These are phyloP conservation scores for Astrothelium subdiscretum DNA, from an alignment of 495 filamentous ascomycete species.

Conservation along the genomic window DNA sequence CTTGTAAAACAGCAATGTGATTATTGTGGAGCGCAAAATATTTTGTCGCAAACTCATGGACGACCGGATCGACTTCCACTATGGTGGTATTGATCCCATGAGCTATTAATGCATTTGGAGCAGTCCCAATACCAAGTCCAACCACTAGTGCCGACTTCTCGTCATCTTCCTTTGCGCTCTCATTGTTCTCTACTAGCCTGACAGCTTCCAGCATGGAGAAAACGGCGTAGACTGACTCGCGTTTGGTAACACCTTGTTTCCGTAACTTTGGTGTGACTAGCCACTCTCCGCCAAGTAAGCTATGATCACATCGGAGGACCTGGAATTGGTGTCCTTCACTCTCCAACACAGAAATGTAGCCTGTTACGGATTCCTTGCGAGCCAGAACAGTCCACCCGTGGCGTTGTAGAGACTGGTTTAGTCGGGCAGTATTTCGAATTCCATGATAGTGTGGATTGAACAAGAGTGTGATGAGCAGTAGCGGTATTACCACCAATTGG, in stretches of 20 bases:
- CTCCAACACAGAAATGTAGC: slow-evolving; percentile 85
- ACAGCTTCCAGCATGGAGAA: slow-evolving; percentile 91
- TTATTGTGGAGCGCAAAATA: slow-evolving; percentile 48
- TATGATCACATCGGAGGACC: slow-evolving; percentile 87
- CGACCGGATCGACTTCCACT: slow-evolving; percentile 85
- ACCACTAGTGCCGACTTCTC: slow-evolving; percentile 74
- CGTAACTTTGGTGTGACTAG: slow-evolving; percentile 36
- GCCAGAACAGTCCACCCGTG: slow-evolving; percentile 56
- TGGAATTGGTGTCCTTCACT: slow-evolving; percentile 57
- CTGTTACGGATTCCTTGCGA: slow-evolving; percentile 72
- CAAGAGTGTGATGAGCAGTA: slow-evolving; percentile 54
- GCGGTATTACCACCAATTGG: slow-evolving; percentile 46
- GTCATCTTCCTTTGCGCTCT: slow-evolving; percentile 37
- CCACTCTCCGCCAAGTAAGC: slow-evolving; percentile 92
- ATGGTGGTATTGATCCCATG: slow-evolving; percentile 88
- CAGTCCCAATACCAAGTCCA: slow-evolving; percentile 88
- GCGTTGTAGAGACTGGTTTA: slow-evolving; percentile 51
- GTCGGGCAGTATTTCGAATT: slow-evolving; percentile 34
- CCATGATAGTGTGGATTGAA: slow-evolving; percentile 61
- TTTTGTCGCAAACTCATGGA: slow-evolving; percentile 65
- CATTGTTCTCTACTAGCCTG: slow-evolving; percentile 47
- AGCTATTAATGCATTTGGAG: slow-evolving; percentile 69
- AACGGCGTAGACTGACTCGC: slow-evolving; percentile 83
- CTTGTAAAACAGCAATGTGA: slow-evolving; percentile 68
- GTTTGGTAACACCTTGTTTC: slow-evolving; percentile 30